Conservation (phyloP, 2,329 filamentous ascomycete species). For the Alternaria incomplexa region DNA sequence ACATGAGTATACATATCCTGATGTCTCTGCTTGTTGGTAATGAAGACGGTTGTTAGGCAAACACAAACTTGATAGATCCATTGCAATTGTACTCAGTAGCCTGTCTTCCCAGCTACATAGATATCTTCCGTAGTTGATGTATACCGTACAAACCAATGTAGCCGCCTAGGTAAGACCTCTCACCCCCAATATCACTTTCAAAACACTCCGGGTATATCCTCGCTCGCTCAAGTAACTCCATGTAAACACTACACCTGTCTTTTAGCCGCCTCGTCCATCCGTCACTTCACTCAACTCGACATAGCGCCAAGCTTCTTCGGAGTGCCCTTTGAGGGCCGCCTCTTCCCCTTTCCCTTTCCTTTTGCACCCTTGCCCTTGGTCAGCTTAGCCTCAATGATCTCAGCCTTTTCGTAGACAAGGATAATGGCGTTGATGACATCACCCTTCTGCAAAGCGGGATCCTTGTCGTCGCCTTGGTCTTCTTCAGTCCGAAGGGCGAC, state of each 20-base stretch:
- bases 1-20: background rate
- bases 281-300: background rate
- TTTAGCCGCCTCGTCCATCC: background rate
- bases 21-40: background rate
- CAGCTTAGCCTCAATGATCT: slow-evolving; percentile 5
- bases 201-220: background rate
- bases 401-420: slow-evolving; percentile 15
- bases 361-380: slow-evolving; percentile 12
- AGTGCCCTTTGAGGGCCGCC: slow-evolving; percentile 3
- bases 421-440: slow-evolving; percentile 14
- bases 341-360: slow-evolving; percentile 7
- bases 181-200: too few relatives aligned
- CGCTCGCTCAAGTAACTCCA: background rate
- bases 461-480: background rate
- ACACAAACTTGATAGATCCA: background rate
- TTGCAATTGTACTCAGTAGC: fast-evolving
- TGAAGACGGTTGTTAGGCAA: background rate
- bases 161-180: background rate
- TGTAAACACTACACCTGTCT: too few relatives aligned
- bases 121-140: background rate
- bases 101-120: background rate
- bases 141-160: background rate
- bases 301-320: background rate
- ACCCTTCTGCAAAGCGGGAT: background rate
- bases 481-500: slow-evolving; percentile 4